A percentile compares a stretch with the other conserved stretches of the same genome.
Evolutionary conservation across 441 rosid genomes (phyloP).

Genomic region (Kokia cookei): DNA sequence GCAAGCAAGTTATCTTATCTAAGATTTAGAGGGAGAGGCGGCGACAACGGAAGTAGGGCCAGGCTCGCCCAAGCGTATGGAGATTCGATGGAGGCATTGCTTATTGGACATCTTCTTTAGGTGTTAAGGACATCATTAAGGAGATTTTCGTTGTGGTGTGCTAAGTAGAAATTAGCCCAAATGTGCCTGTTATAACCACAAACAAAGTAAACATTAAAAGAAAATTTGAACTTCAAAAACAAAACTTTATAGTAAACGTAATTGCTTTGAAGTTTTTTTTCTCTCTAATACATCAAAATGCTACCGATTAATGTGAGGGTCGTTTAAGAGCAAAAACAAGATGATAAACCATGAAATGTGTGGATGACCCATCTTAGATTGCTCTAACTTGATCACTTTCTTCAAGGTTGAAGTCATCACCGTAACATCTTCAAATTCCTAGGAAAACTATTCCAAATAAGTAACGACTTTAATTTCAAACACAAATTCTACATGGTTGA

Average conservation of each 20-base stretch:
- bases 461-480: neutral
- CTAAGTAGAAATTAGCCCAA: slow-evolving; percentile 67
- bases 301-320: neutral
- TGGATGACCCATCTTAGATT: slow-evolving; percentile 87
- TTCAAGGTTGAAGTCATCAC: slow-evolving; percentile 75
- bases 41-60: slow-evolving; percentile 73
- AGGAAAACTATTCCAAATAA: slow-evolving; percentile 2
- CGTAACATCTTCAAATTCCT: slow-evolving; percentile 45
- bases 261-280: too few species aligned
- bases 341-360: slow-evolving; percentile 71
- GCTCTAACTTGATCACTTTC: slow-evolving; percentile 69
- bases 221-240: neutral
- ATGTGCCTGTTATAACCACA: slow-evolving; percentile 53
- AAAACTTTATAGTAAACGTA: neutral
- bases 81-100: slow-evolving; percentile 62
- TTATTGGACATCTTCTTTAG: slow-evolving; percentile 16
- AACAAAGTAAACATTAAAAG: neutral
- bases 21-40: slow-evolving; percentile 58
- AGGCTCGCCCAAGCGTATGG: slow-evolving; percentile 88
- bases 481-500: slow-evolving; percentile 21
- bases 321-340: neutral
- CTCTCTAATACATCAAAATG: too few species aligned
- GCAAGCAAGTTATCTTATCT: neutral
- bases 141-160: slow-evolving; percentile 57
- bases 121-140: slow-evolving; percentile 36